Base-by-base conservation (phyloP, 106 monocot genomes). In the Chionographis japonica region DNA sequence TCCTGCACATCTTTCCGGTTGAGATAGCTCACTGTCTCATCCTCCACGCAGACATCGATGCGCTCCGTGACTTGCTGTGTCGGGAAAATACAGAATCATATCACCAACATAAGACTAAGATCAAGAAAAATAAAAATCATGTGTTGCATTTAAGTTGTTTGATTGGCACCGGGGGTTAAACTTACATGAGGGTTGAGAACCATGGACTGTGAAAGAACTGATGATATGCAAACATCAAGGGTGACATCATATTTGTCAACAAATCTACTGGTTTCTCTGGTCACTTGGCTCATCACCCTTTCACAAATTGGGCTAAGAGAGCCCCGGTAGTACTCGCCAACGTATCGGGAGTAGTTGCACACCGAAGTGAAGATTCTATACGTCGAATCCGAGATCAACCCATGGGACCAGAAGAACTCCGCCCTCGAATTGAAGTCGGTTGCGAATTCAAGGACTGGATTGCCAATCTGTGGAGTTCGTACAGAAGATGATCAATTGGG, bases 161-260 rank as follows among this genome's bases (percentile, higher is more conserved):
- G 42, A 16, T 20, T 20, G 12, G 17, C 15, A 54, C 40, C n/a
- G 12, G 36, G 15, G 6, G 20, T 40, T 19, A 12, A 10, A 62
- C 86, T 80, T 68, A 92, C 95, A 38, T 89, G 86, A 65, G 95
- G 95, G 70, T 59, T 68, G 6, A 97, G 84, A 52, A 79, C 37
- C 17, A 59, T 49, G 36, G 95, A 92, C 58, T 97, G 95, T 11
- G 92, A 92, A 12, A 92, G 77, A 66, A 92, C 84, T 1, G 95
- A 97, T 41, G 92, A 89, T 63, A 92, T 82, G 67, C 97, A 98
- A 61, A 98, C 97, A 71, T 98, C 97, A 50, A 98, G 81, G 7
- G 97, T 98, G 54, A 98, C 97, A 69, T 98, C 97, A 53, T 98
- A 98, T 69, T 98, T 98, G 75, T 98, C 97, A 8, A 98, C 97